Percentiles rank a stretch among this genome's conserved stretches.
Evolutionary conservation across 2,329 filamentous ascomycete genomes (phyloP).

Genomic region (Trichoderma atrobrunneum): DNA sequence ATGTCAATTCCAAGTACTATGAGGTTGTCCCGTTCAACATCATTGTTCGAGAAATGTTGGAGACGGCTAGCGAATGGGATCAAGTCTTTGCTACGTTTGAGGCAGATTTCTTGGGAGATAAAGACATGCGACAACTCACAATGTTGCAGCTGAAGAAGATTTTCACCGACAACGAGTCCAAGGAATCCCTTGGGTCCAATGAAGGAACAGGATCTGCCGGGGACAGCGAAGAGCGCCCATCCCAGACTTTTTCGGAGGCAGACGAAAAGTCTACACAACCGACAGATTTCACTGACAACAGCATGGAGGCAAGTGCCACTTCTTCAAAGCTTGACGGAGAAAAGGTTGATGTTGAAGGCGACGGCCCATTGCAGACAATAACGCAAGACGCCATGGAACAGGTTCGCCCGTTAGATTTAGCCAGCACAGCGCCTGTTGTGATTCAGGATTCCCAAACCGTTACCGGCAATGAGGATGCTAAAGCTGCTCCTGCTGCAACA

Average conservation of each 20-base stretch:
- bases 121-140: constrained; percentile 88
- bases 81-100: constrained; percentile 87
- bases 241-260: constrained; percentile 45
- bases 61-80: constrained; percentile 93
- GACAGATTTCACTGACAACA: constrained; percentile 39
- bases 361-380: constrained; percentile 31
- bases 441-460: not conserved
- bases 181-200: constrained; percentile 67
- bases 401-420: constrained; percentile 50
- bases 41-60: constrained; percentile 84
- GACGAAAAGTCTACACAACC: constrained; percentile 48
- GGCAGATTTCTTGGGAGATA: constrained; percentile 89
- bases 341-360: constrained; percentile 27
- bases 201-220: constrained; percentile 62
- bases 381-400: constrained; percentile 42
- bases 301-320: constrained; percentile 32
- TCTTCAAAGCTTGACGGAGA: constrained; percentile 27
- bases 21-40: constrained; percentile 93
- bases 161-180: constrained; percentile 86
- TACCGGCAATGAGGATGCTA: not conserved
- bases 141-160: constrained; percentile 92
- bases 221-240: constrained; percentile 48
- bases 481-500: not conserved
- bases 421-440: constrained; percentile 25
- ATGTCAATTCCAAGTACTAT: constrained; percentile 93